These are phyloP conservation scores for Xanthoceras sorbifolium DNA, from an alignment of 345 rosid species.

Conservation along the genomic window DNA sequence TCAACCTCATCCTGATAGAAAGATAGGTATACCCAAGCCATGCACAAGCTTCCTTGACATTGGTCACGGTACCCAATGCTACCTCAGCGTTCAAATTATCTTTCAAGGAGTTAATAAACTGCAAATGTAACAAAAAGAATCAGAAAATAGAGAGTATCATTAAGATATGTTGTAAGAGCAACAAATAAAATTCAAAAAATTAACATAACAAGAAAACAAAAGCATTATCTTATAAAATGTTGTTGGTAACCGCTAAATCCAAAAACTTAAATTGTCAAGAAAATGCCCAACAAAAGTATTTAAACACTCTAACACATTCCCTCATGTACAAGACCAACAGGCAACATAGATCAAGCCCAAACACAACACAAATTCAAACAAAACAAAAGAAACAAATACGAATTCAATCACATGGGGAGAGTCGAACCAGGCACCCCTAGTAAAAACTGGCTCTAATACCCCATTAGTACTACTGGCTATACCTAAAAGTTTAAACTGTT, in stretches of 20 bases:
- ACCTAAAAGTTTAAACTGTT: too few species aligned
- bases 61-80: constrained; percentile 95
- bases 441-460: too few species aligned
- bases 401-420: background rate
- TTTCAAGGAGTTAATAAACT: constrained; percentile 93
- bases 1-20: constrained; percentile 90
- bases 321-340: background rate
- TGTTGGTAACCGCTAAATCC: background rate
- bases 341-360: background rate
- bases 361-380: too few species aligned
- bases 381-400: too few species aligned
- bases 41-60: constrained; percentile 97
- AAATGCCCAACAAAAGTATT: background rate
- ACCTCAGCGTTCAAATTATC: constrained; percentile 97
- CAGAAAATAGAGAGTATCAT: constrained; percentile 6
- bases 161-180: background rate
- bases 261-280: background rate
- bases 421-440: too few species aligned
- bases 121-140: constrained; percentile 30
- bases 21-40: constrained; percentile 99
- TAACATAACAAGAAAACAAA: background rate
- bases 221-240: background rate
- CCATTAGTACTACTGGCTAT: too few species aligned
- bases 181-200: background rate
- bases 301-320: background rate